phyloP scores from a whole-genome alignment of 1,139 yeast species.

The Yamadazyma taylorii region DNA sequence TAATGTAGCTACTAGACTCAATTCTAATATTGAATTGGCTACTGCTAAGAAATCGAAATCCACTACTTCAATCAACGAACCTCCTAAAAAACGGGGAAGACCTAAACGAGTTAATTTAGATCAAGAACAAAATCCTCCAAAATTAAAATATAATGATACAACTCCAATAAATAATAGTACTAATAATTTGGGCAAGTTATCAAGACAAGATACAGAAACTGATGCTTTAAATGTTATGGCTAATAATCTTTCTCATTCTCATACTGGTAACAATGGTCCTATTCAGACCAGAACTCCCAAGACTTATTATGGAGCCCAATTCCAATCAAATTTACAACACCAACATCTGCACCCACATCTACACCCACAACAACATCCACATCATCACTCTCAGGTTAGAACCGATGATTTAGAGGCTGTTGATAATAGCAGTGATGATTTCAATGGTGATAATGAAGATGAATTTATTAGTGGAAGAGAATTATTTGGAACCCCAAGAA shows the following conservation, averaged over 20 bases:
- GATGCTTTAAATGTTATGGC: constrained; percentile 41
- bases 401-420: constrained; percentile 41
- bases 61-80: constrained; percentile 24
- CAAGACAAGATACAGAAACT: constrained; percentile 45
- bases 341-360: too few species aligned
- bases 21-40: constrained; percentile 10
- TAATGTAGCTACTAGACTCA: constrained; percentile 46
- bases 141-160: constrained; percentile 33
- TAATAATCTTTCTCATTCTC: constrained; percentile 26
- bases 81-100: constrained; percentile 48
- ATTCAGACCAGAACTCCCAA: neutral
- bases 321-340: neutral
- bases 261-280: too few species aligned
- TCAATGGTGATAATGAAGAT: constrained; percentile 22
- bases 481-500: constrained; percentile 45
- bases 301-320: neutral
- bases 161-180: constrained; percentile 30
- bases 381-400: constrained; percentile 19
- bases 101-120: constrained; percentile 42
- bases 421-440: constrained; percentile 24
- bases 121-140: constrained; percentile 23
- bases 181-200: constrained; percentile 14
- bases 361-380: too few species aligned
- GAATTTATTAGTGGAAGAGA: constrained; percentile 43
- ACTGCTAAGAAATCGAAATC: constrained; percentile 23